A percentile compares a stretch with the other conserved stretches of the same genome.
phyloP scores from a whole-genome alignment of 441 rosid genomes.

The Erodium chrysanthum region DNA sequence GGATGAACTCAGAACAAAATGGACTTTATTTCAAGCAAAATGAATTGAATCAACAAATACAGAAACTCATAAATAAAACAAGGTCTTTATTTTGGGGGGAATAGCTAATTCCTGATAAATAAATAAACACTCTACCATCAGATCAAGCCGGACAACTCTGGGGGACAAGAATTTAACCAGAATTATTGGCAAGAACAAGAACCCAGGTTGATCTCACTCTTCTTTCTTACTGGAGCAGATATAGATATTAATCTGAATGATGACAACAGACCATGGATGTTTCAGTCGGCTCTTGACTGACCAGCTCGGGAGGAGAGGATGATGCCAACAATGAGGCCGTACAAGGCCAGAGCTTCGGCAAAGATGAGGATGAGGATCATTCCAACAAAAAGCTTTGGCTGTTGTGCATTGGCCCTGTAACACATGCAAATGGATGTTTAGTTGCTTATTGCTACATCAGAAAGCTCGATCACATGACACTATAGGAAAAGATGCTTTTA shows the following conservation, averaged over 20 bases:
- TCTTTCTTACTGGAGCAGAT: background rate
- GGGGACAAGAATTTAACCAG: background rate
- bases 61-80: background rate
- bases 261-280: background rate
- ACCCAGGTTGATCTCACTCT: background rate
- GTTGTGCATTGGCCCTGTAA: slow-evolving; percentile 61
- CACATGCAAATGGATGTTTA: background rate
- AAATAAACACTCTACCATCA: background rate
- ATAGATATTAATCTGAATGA: background rate
- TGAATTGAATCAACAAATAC: background rate
- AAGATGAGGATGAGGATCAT: slow-evolving; percentile 27
- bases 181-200: background rate
- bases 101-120: background rate
- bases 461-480: background rate
- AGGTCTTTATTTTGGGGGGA: background rate
- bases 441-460: background rate
- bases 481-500: background rate
- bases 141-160: background rate
- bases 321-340: slow-evolving; percentile 63
- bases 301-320: slow-evolving; percentile 70
- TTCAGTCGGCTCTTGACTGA: slow-evolving; percentile 55
- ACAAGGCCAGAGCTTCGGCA: slow-evolving; percentile 64
- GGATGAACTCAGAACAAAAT: background rate
- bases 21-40: background rate
- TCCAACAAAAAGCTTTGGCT: slow-evolving; percentile 70